phyloP scores from a whole-genome alignment of 805 yeast genomes.

The Yarrowia sp. region DNA sequence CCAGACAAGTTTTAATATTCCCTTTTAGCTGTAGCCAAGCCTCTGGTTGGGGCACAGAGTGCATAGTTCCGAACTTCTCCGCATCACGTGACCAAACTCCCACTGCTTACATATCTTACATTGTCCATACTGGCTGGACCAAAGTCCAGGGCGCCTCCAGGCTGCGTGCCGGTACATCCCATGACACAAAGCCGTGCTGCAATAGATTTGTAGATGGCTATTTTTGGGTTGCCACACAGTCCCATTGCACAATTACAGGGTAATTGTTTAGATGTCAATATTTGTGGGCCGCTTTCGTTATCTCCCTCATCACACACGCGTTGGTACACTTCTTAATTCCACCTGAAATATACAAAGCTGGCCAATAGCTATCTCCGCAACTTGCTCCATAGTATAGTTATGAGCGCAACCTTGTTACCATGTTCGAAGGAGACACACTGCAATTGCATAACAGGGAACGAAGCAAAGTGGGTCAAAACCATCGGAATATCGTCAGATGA shows the following conservation, averaged over 20 bases:
- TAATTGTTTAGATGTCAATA: too few species aligned
- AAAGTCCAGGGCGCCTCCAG: not conserved
- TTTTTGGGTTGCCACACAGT: too few species aligned
- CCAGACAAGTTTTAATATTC: not conserved
- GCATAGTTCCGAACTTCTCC: constrained; percentile 20
- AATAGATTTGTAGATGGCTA: not conserved
- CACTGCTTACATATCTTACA: constrained; percentile 22
- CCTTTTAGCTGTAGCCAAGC: constrained; percentile 10
- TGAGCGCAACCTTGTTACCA: constrained; percentile 20
- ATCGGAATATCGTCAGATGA: not conserved
- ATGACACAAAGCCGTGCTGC: not conserved
- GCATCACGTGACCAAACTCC: constrained; percentile 15
- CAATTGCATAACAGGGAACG: constrained; percentile 4
- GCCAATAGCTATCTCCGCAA: constrained; percentile 23
- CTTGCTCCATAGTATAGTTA: constrained; percentile 22
- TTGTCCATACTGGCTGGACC: not conserved
- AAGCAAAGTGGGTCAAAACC: not conserved
- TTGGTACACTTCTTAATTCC: not conserved
- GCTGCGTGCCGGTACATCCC: not conserved
- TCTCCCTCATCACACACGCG: not conserved
- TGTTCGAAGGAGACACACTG: not conserved
- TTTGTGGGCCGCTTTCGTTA: not conserved
- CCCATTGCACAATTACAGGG: too few species aligned
- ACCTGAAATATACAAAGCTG: not conserved
- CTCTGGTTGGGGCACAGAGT: not conserved